Conservation (phyloP, 2,329 filamentous ascomycete genomes). For the Knufia petricola region DNA sequence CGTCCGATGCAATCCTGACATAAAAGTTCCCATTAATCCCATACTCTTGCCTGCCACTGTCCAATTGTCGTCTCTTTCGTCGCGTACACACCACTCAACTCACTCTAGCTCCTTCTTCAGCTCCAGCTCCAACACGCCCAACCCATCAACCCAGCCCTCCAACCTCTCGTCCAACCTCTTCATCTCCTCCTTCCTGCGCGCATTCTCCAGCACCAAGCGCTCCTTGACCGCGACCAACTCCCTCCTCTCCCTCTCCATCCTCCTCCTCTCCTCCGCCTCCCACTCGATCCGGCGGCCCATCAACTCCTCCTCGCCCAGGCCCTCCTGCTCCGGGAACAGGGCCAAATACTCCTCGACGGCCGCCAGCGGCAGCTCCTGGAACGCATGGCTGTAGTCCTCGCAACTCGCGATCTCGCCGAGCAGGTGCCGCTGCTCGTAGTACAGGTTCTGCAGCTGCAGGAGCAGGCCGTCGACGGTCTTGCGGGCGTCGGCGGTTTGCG, state of each 20-base stretch:
- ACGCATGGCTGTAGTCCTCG: constrained; percentile 73
- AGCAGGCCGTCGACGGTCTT: constrained; percentile 88
- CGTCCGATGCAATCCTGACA: too few species aligned
- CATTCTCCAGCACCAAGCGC: constrained; percentile 64
- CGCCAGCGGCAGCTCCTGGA: constrained; percentile 77
- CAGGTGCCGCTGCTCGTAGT: constrained; percentile 89
- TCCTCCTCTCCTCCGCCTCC: constrained; percentile 74
- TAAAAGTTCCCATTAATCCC: too few species aligned
- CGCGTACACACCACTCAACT: too few species aligned
- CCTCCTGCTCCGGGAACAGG: constrained; percentile 63
- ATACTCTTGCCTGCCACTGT: too few species aligned
- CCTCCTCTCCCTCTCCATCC: constrained; percentile 73
- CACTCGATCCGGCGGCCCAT: constrained; percentile 89
- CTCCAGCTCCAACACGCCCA: constrained; percentile 18
- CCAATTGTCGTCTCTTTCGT: too few species aligned
- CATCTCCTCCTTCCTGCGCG: constrained; percentile 85
- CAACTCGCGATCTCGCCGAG: constrained; percentile 84
- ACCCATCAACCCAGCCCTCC: constrained; percentile 79
- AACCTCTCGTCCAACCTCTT: constrained; percentile 84
- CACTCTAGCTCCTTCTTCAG: constrained; percentile 17
- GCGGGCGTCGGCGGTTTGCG: constrained; percentile 72
- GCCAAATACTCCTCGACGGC: constrained; percentile 70
- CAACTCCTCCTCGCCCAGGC: constrained; percentile 64
- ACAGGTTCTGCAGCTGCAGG: constrained; percentile 86
- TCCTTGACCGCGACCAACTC: constrained; percentile 65